Evolutionary conservation across 805 yeast species (phyloP), one percentile per base, ranked within the genome.

Genomic region (Helenozyma rhizophorensis): DNA sequence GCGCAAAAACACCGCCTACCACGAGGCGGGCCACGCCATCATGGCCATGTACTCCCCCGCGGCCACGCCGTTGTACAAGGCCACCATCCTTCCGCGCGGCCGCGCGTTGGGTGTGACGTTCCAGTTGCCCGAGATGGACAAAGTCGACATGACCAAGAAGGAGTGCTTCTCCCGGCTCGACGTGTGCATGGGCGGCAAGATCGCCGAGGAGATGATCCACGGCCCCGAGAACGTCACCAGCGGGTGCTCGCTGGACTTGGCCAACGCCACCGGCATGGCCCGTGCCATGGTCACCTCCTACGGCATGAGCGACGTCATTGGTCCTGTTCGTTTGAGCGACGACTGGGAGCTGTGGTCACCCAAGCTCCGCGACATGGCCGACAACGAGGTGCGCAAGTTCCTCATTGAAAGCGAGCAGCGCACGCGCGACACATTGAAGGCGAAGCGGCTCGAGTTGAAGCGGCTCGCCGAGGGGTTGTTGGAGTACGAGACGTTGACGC

Each of bases 21-120:
- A 93, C 63, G 99, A 93, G 66, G 99, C 98, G 13, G 99, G 99
- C 4, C 99, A 93, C 64, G 98, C 98, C 4, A 86, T 93, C 37
- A 88, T 90, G 84, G 97, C 98, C 9, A 74, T 93, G 78, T 93
- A 74, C 59, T 86, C 96, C 4, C 80, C 81, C 11, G 96, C 95
- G 13, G 97, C 98, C 3, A 88, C 96, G 3, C 89, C 96, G 2
- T 71, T 93, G 44, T 93, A 93, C 66, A 93, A 93, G 62, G 97
- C 97, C 4, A 93, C 99, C 0, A 89, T 93, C 43, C 70, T 93
- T 43, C 98, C 98, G 27, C 76, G 99, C 54, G 99, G 99, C 27
- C 70, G 95, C 46, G 98, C 98, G 0, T 68, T 93, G 32, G 99
- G 99, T 57, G 78, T 93, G 28, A 94, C 98, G 1, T 93, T 89